Evolutionary conservation across 306 rosid genomes (phyloP), one percentile per base, ranked within the genome.

Genomic region (Corylus avellana): DNA sequence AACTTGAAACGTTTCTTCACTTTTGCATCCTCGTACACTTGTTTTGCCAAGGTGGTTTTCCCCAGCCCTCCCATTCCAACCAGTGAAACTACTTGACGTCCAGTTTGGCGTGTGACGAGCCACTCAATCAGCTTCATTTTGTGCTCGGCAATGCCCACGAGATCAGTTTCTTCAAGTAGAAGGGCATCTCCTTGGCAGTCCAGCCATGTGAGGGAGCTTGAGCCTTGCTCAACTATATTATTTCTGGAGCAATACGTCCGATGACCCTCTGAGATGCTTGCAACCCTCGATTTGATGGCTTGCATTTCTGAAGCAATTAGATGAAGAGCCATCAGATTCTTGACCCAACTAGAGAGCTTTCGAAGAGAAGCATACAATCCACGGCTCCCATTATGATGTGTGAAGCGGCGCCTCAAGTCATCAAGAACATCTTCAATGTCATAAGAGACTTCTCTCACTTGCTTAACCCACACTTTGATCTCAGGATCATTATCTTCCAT

Each of bases 341-440:
- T 57, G 20, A 55, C 16, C 46, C 59, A 55, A 55, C 59, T 42
- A 42, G 59, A 55, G 7, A 74, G 25, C 14, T 5, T 74, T 25
- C 61, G 63, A 22, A 25, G 55, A 14, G 22, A 49, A 25, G 44
- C 12, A 2, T 29, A 63, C 9, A 63, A 12, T 63, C 70, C 46
- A 32, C 14, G 10, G 35, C 35, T 32, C 7, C 2, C 46, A 6
- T 63, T 42, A 63, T 63, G 44, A 32, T 63, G 10, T 32, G 39
- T 17, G n/a, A n/a, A 59, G 62, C 77, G 75, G 39, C 72, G 73
- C 4, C 42, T 22, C 8, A 17, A 14, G 69, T 85, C 88, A 56
- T 85, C 88, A 4, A 85, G 70, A 42, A 64, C 71, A 61, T 84
- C 87, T 53, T 81, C 85, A 8, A 80, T 82, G 12, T 81, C 88